These are phyloP conservation scores for Ascodesmis nigricans DNA, from an alignment of 495 filamentous ascomycete genomes.

Conservation along the genomic window DNA sequence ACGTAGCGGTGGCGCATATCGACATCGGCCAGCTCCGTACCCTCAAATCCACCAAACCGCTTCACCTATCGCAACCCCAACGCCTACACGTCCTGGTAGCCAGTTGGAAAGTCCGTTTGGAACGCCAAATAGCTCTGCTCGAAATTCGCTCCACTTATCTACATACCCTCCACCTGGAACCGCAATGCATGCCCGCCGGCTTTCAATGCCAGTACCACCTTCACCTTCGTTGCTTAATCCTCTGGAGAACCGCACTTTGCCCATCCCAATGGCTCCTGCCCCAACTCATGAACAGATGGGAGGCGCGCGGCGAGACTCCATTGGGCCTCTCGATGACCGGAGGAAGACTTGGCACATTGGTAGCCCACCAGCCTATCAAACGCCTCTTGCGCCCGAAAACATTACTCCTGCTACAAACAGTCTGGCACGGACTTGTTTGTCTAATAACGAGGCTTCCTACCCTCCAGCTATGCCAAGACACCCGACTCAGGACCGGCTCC, in stretches of 20 bases:
- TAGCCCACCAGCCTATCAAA: slow-evolving; percentile 4
- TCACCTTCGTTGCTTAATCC: slow-evolving; percentile 1
- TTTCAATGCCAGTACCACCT: slow-evolving; percentile 6
- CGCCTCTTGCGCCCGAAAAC: slow-evolving; percentile 12
- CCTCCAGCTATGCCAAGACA: slow-evolving; percentile 1
- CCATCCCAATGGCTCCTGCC: slow-evolving; percentile 7
- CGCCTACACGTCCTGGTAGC: slow-evolving; percentile 15
- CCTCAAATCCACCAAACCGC: slow-evolving; percentile 9
- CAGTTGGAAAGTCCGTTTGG: slow-evolving; percentile 17
- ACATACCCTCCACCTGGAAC: slow-evolving; percentile 10
- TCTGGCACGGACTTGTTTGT: slow-evolving; percentile 14
- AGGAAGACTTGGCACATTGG: slow-evolving; percentile 19
- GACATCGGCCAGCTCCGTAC: slow-evolving; percentile 7
- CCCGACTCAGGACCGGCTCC: slow-evolving; percentile 8
- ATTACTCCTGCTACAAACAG: slow-evolving; percentile 16
- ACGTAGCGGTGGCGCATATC: slow-evolving; percentile 10
- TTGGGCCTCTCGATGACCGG: no score
- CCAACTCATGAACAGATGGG: no score
- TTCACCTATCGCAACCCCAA: slow-evolving; percentile 19
- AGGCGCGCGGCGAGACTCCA: no score
- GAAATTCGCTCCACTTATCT: slow-evolving; percentile 11
- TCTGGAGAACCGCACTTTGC: slow-evolving; percentile 2
- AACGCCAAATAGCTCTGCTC: slow-evolving; percentile 9
- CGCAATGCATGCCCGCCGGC: slow-evolving; percentile 4
- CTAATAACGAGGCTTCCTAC: slow-evolving; percentile 3